Percentiles rank a stretch among this genome's conserved stretches.
These are phyloP conservation scores for Astragalus glycyphyllos DNA, from an alignment of 306 rosid genomes.

Conservation along the genomic window DNA sequence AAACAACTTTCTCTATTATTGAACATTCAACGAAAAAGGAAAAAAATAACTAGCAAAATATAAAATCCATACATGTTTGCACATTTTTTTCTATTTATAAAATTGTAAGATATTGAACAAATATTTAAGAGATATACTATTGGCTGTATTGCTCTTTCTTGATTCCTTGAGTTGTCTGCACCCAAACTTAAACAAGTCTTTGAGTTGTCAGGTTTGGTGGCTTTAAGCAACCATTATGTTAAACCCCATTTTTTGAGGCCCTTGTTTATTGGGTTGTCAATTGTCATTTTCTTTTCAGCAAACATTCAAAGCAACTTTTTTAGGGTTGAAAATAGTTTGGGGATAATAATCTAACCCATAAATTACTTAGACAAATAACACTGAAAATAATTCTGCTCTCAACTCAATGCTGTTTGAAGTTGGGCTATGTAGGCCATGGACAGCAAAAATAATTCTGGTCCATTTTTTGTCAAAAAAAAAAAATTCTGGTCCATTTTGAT, in stretches of 20 bases:
- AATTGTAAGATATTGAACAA: too few relatives aligned
- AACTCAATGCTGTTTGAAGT: slow-evolving; percentile 9
- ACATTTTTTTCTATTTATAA: too few relatives aligned
- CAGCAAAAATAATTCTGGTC: slow-evolving; percentile 14
- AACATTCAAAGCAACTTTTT: slow-evolving; percentile 37
- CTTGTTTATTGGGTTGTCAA: background rate
- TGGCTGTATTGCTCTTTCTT: background rate
- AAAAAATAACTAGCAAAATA: too few relatives aligned
- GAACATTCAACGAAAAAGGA: too few relatives aligned
- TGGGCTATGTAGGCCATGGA: slow-evolving; percentile 28
- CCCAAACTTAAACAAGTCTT: background rate
- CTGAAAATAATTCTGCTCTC: background rate
- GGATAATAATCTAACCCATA: background rate
- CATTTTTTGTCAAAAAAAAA: slow-evolving; percentile 22
- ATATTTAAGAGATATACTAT: too few relatives aligned
- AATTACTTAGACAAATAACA: slow-evolving; percentile 8
- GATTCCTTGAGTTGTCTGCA: background rate
- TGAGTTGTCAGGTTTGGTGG: slow-evolving; percentile 1
- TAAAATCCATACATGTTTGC: too few relatives aligned
- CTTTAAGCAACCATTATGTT: slow-evolving; percentile 12
- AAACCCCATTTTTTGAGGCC: background rate
- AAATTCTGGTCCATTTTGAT: slow-evolving; percentile 18
- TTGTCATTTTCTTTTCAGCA: slow-evolving; percentile 32
- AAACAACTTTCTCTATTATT: too few relatives aligned
- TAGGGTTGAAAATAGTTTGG: slow-evolving; percentile 9